phyloP scores from a whole-genome alignment of 2,329 filamentous ascomycete species.

The Exophiala dermatitidis region DNA sequence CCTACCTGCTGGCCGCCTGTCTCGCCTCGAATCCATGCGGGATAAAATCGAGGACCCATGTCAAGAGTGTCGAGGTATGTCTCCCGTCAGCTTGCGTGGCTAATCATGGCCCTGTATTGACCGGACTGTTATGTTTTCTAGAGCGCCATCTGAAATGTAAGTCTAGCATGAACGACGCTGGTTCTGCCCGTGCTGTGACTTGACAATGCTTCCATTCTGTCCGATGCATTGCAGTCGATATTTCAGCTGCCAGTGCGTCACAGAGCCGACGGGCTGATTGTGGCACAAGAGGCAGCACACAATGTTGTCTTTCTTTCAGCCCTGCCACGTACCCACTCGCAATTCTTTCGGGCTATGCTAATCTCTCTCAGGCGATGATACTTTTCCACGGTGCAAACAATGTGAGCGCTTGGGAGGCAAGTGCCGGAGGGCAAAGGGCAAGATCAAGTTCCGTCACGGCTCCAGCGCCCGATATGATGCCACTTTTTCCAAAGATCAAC shows the following conservation, averaged over 20 bases:
- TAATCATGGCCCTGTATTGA: constrained; percentile 7
- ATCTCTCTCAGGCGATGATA: constrained; percentile 25
- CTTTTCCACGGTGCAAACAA: constrained; percentile 24
- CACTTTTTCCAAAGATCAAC: constrained; percentile 25
- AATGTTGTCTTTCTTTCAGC: neutral
- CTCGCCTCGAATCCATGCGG: constrained; percentile 20
- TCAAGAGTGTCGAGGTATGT: constrained; percentile 27
- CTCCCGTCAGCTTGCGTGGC: neutral
- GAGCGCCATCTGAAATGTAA: constrained; percentile 28
- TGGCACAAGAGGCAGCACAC: constrained; percentile 10
- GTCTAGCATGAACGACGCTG: constrained; percentile 1
- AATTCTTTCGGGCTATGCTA: constrained; percentile 8
- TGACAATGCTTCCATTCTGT: too few species aligned
- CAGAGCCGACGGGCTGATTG: neutral
- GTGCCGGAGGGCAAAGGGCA: constrained; percentile 23
- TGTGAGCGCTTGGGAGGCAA: constrained; percentile 23
- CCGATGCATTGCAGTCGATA: too few species aligned
- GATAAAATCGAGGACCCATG: constrained; percentile 27
- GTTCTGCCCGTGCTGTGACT: too few species aligned
- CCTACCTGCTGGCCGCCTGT: constrained; percentile 3
- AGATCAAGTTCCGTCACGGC: constrained; percentile 26
- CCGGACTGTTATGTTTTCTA: constrained; percentile 12
- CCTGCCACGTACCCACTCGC: neutral
- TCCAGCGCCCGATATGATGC: constrained; percentile 26
- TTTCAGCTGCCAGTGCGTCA: too few species aligned